Evolutionary conservation across 305 asterid genomes (phyloP).

Genomic region (Fraxinus velutina): DNA sequence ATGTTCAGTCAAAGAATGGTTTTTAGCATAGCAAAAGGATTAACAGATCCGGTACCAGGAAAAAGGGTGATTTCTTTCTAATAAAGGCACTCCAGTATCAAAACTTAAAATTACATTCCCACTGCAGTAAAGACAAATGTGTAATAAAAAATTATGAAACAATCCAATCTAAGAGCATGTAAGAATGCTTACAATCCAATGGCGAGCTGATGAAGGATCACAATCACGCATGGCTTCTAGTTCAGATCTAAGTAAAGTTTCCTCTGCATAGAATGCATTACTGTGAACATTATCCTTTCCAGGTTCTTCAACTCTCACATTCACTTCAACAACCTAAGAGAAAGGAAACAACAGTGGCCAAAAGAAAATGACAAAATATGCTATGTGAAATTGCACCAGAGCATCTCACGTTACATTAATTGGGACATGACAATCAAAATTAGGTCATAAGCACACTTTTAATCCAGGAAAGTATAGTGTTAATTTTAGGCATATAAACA

Average conservation of each 20-base stretch:
- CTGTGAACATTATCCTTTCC: conserved; percentile 82
- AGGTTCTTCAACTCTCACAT: conserved; percentile 81
- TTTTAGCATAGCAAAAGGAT: conserved; percentile 7
- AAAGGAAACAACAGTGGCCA: conserved; percentile 14
- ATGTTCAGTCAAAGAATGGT: background rate
- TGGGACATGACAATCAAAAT: background rate
- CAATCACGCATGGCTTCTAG: conserved; percentile 89
- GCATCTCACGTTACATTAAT: background rate
- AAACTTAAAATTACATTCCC: background rate
- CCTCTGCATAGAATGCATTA: conserved; percentile 92
- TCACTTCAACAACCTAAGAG: conserved; percentile 83
- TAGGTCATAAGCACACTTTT: background rate
- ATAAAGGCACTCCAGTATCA: background rate
- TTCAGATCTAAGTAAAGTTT: conserved; percentile 79
- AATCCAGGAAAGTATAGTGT: background rate
- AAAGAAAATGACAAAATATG: background rate
- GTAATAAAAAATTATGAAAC: conserved; percentile 9
- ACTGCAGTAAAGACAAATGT: background rate
- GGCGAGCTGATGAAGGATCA: conserved; percentile 86
- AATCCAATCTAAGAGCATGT: background rate
- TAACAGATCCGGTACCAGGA: background rate
- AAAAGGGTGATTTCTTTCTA: background rate
- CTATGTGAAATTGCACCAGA: background rate
- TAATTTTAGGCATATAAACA: background rate
- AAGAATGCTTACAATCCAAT: conserved; percentile 78